Percentiles rank a stretch among this genome's conserved stretches.
Conservation (phyloP, 257 asterid genomes). For the Apocynum venetum region DNA sequence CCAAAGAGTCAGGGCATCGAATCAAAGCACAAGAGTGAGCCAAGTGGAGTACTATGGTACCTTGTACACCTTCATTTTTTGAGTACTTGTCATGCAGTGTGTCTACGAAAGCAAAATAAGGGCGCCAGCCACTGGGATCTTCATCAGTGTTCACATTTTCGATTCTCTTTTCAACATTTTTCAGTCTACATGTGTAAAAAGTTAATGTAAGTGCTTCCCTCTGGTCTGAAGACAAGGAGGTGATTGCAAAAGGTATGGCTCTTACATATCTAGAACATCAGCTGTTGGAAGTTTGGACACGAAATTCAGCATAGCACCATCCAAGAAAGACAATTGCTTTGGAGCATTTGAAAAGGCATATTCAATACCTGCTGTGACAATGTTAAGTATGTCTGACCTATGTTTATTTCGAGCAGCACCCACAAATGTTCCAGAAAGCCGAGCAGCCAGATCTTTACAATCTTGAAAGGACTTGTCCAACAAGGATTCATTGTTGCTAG, state of each 20-base stretch:
- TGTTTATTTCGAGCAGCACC: slow-evolving; percentile 85
- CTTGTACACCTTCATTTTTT: slow-evolving; percentile 69
- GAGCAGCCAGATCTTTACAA: slow-evolving; percentile 77
- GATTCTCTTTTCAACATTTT: slow-evolving; percentile 58
- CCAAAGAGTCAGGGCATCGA: neutral
- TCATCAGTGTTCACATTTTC: slow-evolving; percentile 66
- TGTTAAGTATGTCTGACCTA: slow-evolving; percentile 56
- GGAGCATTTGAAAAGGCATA: slow-evolving; percentile 87
- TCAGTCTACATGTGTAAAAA: slow-evolving; percentile 37
- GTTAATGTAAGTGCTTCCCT: slow-evolving; percentile 2
- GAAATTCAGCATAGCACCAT: slow-evolving; percentile 72
- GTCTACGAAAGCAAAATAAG: slow-evolving; percentile 60
- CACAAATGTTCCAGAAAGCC: slow-evolving; percentile 70
- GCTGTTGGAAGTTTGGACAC: slow-evolving; percentile 76
- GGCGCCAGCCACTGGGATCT: slow-evolving; percentile 94
- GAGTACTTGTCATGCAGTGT: slow-evolving; percentile 68
- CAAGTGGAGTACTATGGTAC: slow-evolving; percentile 31
- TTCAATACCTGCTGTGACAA: slow-evolving; percentile 68
- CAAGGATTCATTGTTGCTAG: slow-evolving; percentile 42
- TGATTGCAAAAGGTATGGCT: slow-evolving; percentile 16
- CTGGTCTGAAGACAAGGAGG: neutral
- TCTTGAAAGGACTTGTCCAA: slow-evolving; percentile 64
- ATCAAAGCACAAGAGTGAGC: neutral
- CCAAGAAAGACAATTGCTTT: slow-evolving; percentile 78
- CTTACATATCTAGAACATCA: slow-evolving; percentile 85